Base-by-base conservation (phyloP, 371 early-diverging fungal genomes). In the Mucor circinelloides region DNA sequence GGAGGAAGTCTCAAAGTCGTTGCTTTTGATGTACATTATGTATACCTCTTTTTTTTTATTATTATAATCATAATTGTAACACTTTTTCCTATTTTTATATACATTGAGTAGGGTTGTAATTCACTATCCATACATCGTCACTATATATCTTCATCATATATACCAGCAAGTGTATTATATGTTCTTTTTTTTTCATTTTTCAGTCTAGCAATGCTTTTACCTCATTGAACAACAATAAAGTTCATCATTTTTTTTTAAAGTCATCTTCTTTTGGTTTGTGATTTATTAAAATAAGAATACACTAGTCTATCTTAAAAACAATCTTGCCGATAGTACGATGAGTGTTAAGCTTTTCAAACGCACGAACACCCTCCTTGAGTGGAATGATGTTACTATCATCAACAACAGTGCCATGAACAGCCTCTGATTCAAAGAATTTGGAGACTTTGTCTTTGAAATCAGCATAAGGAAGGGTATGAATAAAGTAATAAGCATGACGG, bases 271-370 rank as follows among this genome's bases (percentile, higher is more conserved):
- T 7, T 13, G 13, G 1, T 8, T 34, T 34, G 34, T 8, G 34
- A 13, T 36, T 36, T 36, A 36, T 36, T 36, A 6, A 13, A 36
- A 34, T 4, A 36, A 36, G 13, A 36, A 34, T 8, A 23, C 21
- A 23, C 46, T 70, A 57, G 23, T 61, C 63, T 9, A 66, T 32
- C 13, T 25, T 23, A 7, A 88, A 63, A 2, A 88, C 79, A 68
- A 88, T 77, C 62, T 88, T 88, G 6, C 88, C 88, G 34, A 79
- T 75, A 6, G 79, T 66, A 8, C 85, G 78, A 48, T 82, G 78
- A 8, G 82, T 58, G 38, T 71, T 73, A 17, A 76, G 66, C 28
- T 68, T 34, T 50, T 80, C 76, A 57, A 82, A 81, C 0, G 88
- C 88, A 27, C 66, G 71, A 27, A 38, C 55, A 3, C 69, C 77